These are phyloP conservation scores for Colletotrichum sp. DNA, from an alignment of 2,329 filamentous ascomycete genomes.

Conservation along the genomic window DNA sequence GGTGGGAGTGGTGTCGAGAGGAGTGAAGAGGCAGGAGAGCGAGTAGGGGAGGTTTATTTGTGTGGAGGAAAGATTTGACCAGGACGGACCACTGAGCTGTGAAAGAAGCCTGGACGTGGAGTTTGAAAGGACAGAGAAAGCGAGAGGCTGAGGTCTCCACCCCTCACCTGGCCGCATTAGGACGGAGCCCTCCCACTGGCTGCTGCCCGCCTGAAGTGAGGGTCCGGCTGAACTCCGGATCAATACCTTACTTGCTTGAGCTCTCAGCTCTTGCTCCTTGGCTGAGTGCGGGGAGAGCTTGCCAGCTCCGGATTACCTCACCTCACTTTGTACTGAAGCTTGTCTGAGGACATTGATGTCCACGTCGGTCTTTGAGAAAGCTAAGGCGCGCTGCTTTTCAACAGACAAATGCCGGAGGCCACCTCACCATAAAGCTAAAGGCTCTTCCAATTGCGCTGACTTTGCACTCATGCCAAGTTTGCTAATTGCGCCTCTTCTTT, in stretches of 20 bases:
- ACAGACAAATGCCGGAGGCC: background rate
- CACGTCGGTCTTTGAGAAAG: background rate
- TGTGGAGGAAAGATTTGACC: constrained; percentile 20
- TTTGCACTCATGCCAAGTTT: background rate
- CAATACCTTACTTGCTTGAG: background rate
- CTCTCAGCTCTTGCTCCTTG: background rate
- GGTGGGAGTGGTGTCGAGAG: background rate
- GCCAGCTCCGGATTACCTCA: background rate
- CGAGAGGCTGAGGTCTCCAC: constrained; percentile 17
- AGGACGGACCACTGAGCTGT: background rate
- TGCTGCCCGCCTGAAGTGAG: background rate
- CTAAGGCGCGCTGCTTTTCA: background rate
- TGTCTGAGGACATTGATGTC: background rate
- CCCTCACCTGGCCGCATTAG: constrained; percentile 5
- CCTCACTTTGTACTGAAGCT: background rate
- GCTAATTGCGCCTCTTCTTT: background rate
- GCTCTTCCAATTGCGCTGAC: background rate
- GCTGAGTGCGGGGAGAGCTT: background rate
- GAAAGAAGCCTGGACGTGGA: background rate
- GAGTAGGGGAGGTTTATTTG: constrained; percentile 10
- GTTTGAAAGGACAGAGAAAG: constrained; percentile 18
- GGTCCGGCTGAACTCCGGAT: background rate
- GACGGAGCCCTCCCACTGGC: background rate
- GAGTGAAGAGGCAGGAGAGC: background rate
- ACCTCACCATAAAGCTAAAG: background rate